These are phyloP conservation scores for Fusarium nodosum DNA, from an alignment of 2,329 filamentous ascomycete species.

Conservation along the genomic window DNA sequence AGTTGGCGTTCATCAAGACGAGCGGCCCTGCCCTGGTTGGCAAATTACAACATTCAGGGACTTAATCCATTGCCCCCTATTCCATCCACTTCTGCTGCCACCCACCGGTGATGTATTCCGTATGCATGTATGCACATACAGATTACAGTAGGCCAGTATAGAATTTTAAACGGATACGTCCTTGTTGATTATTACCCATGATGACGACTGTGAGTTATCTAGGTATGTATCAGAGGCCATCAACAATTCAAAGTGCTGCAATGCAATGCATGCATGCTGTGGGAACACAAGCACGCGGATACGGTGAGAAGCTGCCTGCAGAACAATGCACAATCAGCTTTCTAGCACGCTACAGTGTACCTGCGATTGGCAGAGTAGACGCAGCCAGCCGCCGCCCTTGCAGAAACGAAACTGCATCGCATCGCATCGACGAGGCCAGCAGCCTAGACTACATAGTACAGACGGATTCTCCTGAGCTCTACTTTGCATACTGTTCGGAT, in stretches of 20 bases:
- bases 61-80: conserved; percentile 40
- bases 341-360: conserved; percentile 38
- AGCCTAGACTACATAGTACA: not conserved
- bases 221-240: conserved; percentile 17
- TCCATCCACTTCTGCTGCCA: conserved; percentile 40
- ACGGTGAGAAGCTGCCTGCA: conserved; percentile 35
- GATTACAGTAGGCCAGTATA: not conserved
- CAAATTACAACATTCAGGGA: conserved; percentile 37
- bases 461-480: not conserved
- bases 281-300: conserved; percentile 40
- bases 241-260: not conserved
- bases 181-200: not conserved
- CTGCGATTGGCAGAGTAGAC: conserved; percentile 46
- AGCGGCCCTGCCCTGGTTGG: conserved; percentile 33
- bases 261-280: conserved; percentile 19
- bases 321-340: conserved; percentile 36
- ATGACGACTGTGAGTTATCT: conserved; percentile 5
- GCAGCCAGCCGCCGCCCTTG: conserved; percentile 49
- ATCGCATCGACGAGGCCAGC: conserved; percentile 29
- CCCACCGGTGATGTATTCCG: conserved; percentile 11
- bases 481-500: not conserved
- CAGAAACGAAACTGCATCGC: conserved; percentile 36
- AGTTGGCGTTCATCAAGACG: conserved; percentile 11
- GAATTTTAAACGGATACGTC: conserved; percentile 11
- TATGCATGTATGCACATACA: not conserved